Base-by-base conservation (phyloP, 1,139 yeast species). In the Taphrina pruni region DNA sequence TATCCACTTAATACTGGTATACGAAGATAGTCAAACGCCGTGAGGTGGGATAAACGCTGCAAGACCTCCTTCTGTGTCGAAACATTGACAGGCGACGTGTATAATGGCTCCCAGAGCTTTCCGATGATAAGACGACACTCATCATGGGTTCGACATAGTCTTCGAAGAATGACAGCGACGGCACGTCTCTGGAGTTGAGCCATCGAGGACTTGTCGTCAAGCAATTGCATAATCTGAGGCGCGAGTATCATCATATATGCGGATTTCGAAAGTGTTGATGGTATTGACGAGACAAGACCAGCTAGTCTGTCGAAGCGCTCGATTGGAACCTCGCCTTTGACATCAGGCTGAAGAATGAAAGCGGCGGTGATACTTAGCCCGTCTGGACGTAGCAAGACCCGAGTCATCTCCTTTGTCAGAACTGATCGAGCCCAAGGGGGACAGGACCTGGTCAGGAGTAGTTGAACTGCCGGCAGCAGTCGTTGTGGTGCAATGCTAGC, bases 291-390 rank as follows among this genome's bases (percentile, higher is more conserved):
- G 20, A 64, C 52, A 11, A 64, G 55, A 9, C 20, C 36, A 20
- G 67, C 55, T 20, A 64, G 48, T 6, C 35, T 12, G 12, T 64
- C 56, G 21, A 55, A 64, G n/a, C 52, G 32, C 35, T 64, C 46
- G 38, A 64, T 12, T 7, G 67, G 52, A 8, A 64, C 51, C 17
- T 46, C 55, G 20, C 67, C 67, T 11, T 54, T 39, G 9, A 20
- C 14, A 14, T 46, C 55, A 6, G 67, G 61, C 14, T 55, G 67
- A 4, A 64, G 48, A 14, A 64, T 21, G 46, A 55, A 64, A 1
- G 51, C 56, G 2, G 48, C 38, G 12, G 36, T 58, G 38, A 38
- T 12, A 6, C 8, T 21, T 2, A 64, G 46, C 21, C 67, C 67
- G 7, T 48, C 46, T 7, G 60, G 61, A 2, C 55, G 55, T n/a